A percentile compares a stretch with the other conserved stretches of the same genome.
Conservation (phyloP, 2,329 filamentous ascomycete genomes). For the Cadophora sp. region DNA sequence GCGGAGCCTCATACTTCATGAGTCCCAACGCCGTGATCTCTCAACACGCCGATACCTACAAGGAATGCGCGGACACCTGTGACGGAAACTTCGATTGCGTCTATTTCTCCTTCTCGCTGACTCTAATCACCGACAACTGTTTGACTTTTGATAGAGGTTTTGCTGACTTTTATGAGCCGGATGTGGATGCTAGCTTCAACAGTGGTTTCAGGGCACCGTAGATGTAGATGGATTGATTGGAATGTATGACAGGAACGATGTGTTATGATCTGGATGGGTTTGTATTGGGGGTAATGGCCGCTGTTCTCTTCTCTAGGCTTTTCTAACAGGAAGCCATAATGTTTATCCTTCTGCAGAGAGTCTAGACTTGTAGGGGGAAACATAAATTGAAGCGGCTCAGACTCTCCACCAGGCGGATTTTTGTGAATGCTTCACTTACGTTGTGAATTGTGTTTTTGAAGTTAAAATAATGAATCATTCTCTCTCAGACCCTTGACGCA, state of each 20-base stretch:
- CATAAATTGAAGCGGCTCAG: not conserved
- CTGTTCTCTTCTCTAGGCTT: not conserved
- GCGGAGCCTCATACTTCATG: constrained; percentile 3
- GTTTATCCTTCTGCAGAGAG: not conserved
- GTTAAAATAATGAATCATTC: too few relatives aligned
- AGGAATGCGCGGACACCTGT: constrained; percentile 4
- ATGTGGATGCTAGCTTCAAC: not conserved
- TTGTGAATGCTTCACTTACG: too few relatives aligned
- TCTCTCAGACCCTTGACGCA: too few relatives aligned
- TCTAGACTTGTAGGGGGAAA: not conserved
- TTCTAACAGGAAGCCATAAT: not conserved
- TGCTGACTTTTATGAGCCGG: not conserved
- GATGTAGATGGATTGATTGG: not conserved
- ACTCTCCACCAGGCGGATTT: not conserved
- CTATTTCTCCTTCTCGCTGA: constrained; percentile 9
- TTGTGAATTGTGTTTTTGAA: too few relatives aligned
- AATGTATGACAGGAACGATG: not conserved
- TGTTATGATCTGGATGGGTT: not conserved
- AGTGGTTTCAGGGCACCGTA: not conserved
- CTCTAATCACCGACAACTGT: not conserved
- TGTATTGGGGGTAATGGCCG: not conserved
- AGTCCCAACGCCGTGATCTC: not conserved
- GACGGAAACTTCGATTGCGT: not conserved
- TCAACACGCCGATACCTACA: not conserved
- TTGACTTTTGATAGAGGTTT: not conserved